phyloP scores from a whole-genome alignment of 2,329 filamentous ascomycete species.

The Ophiostoma novo-ulmi region DNA sequence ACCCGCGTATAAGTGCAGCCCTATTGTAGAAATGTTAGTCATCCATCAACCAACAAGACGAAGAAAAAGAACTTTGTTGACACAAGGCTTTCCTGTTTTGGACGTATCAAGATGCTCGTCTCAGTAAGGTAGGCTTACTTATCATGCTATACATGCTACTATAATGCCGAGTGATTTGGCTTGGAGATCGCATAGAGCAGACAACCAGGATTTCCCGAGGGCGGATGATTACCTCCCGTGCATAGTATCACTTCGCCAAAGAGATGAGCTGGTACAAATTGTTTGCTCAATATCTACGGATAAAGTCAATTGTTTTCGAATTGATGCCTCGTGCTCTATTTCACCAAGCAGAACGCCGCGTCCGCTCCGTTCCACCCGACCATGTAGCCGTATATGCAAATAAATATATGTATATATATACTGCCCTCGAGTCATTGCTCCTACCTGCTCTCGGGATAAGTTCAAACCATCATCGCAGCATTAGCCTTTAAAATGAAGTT shows the following conservation, averaged over 20 bases:
- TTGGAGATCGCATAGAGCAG: background rate
- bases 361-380: background rate
- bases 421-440: background rate
- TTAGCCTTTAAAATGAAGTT: background rate
- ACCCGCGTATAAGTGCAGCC: background rate
- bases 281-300: background rate
- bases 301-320: background rate
- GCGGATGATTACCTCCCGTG: background rate
- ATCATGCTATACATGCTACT: background rate
- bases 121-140: background rate
- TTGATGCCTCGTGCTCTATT: background rate
- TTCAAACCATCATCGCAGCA: background rate
- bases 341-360: background rate
- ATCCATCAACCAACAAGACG: background rate
- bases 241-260: background rate
- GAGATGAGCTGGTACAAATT: background rate
- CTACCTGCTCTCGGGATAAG: background rate
- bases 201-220: background rate
- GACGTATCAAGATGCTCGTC: background rate
- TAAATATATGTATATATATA: background rate
- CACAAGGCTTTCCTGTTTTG: slow-evolving; percentile 1
- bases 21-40: background rate
- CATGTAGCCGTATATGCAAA: background rate
- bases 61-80: background rate
- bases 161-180: background rate